Conservation (phyloP, 2,329 filamentous ascomycete species). For the Venturia nashicola region DNA sequence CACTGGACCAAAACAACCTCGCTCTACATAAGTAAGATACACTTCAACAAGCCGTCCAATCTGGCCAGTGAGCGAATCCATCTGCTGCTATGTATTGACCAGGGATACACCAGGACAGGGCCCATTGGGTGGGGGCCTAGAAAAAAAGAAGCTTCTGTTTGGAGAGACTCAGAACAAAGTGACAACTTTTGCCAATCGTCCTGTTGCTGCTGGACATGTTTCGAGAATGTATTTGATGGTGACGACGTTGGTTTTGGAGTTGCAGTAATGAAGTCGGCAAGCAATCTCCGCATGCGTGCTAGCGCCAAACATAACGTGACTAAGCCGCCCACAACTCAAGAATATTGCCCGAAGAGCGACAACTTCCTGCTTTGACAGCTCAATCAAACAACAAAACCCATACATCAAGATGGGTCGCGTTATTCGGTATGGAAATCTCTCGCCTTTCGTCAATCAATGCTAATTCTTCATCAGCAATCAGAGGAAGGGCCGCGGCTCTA, state of each 20-base stretch:
- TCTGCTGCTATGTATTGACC: background rate
- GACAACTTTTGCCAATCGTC: background rate
- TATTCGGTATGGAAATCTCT: slow-evolving; percentile 27
- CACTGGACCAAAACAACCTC: background rate
- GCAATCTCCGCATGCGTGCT: background rate
- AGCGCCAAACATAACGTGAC: background rate
- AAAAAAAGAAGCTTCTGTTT: background rate
- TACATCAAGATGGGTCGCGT: slow-evolving; percentile 46
- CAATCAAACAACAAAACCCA: background rate
- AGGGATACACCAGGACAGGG: background rate
- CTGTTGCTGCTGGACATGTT: background rate
- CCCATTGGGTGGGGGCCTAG: background rate
- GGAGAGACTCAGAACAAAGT: background rate
- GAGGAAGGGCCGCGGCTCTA: slow-evolving; percentile 56
- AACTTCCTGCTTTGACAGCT: background rate
- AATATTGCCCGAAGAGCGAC: background rate
- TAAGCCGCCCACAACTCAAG: background rate
- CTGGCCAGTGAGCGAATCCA: background rate
- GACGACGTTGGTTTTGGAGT: background rate
- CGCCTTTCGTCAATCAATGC: background rate
- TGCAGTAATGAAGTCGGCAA: background rate
- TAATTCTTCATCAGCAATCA: slow-evolving; percentile 46
- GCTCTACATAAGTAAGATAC: background rate
- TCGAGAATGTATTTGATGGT: background rate
- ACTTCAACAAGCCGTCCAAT: background rate